Percentiles rank a stretch among this genome's conserved stretches.
phyloP scores from a whole-genome alignment of 805 yeast genomes.

The Wickerhamiella azyma region DNA sequence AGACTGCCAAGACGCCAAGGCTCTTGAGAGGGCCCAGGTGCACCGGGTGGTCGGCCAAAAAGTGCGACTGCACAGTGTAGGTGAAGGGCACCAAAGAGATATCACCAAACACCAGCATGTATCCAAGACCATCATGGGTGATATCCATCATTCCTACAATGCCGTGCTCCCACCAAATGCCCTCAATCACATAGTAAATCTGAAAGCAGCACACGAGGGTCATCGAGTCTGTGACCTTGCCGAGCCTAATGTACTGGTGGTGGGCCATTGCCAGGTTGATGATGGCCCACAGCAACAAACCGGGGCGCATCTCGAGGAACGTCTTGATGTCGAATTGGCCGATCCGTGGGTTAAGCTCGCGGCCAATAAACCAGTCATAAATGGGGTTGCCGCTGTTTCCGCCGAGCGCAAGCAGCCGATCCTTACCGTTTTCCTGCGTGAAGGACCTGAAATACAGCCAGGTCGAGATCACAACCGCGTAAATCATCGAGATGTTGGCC shows the following conservation, averaged over 20 bases:
- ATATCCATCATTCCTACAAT: slow-evolving; percentile 88
- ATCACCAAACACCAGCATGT: slow-evolving; percentile 92
- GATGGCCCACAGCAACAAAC: slow-evolving; percentile 72
- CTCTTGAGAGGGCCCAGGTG: slow-evolving; percentile 35
- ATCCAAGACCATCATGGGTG: slow-evolving; percentile 93
- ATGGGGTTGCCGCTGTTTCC: slow-evolving; percentile 68
- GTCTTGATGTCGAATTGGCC: slow-evolving; percentile 78
- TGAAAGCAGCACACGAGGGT: slow-evolving; percentile 56
- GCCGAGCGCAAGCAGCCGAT: slow-evolving; percentile 65
- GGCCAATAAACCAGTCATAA: slow-evolving; percentile 94
- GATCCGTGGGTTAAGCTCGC: slow-evolving; percentile 86
- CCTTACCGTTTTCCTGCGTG: slow-evolving; percentile 33
- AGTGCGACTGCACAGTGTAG: slow-evolving; percentile 76
- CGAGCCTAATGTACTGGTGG: slow-evolving; percentile 53
- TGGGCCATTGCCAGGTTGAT: slow-evolving; percentile 70
- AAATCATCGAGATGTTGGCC: slow-evolving; percentile 46
- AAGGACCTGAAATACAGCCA: slow-evolving; percentile 59
- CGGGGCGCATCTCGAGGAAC: slow-evolving; percentile 91
- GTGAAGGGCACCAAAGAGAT: slow-evolving; percentile 85
- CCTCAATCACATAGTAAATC: slow-evolving; percentile 75
- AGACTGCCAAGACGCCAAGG: slow-evolving; percentile 34
- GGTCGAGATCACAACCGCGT: slow-evolving; percentile 48
- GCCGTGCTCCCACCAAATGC: slow-evolving; percentile 84
- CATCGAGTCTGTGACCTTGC: slow-evolving; percentile 57
- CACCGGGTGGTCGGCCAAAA: slow-evolving; percentile 50